Percentiles rank a stretch among this genome's conserved stretches.
These are phyloP conservation scores for Rhododendron kiyosumense DNA, from an alignment of 148 eudicot species.

Conservation along the genomic window DNA sequence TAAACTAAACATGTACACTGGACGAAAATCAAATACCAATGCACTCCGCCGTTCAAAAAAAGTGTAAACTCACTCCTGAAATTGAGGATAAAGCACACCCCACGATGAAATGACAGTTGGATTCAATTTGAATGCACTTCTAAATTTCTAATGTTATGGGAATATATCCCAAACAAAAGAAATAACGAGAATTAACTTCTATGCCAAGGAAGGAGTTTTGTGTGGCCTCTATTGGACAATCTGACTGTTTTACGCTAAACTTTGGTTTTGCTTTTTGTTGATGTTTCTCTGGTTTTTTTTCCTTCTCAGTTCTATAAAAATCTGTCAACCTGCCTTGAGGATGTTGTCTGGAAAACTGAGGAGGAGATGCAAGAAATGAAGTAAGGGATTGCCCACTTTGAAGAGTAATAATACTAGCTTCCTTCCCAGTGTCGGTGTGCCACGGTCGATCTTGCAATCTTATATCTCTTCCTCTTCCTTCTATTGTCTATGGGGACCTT, in stretches of 20 bases:
- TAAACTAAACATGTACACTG: background rate
- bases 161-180: background rate
- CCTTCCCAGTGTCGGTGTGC: background rate
- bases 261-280: background rate
- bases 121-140: background rate
- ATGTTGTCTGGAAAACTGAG: conserved; percentile 95
- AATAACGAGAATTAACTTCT: background rate
- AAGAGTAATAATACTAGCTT: background rate
- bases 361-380: conserved; percentile 66
- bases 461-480: background rate
- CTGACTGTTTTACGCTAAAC: background rate
- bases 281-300: background rate
- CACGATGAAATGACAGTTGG: background rate
- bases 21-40: background rate
- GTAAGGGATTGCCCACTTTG: background rate
- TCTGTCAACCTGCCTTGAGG: conserved; percentile 69
- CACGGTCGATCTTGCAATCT: background rate
- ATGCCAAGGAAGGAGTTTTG: background rate
- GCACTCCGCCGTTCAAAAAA: background rate
- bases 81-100: background rate
- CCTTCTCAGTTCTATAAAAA: conserved; percentile 67
- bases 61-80: background rate
- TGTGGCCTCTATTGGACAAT: background rate
- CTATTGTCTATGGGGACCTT: background rate
- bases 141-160: background rate